These are phyloP conservation scores for Apophysomyces variabilis DNA, from an alignment of 371 early-diverging fungal species.

Conservation along the genomic window DNA sequence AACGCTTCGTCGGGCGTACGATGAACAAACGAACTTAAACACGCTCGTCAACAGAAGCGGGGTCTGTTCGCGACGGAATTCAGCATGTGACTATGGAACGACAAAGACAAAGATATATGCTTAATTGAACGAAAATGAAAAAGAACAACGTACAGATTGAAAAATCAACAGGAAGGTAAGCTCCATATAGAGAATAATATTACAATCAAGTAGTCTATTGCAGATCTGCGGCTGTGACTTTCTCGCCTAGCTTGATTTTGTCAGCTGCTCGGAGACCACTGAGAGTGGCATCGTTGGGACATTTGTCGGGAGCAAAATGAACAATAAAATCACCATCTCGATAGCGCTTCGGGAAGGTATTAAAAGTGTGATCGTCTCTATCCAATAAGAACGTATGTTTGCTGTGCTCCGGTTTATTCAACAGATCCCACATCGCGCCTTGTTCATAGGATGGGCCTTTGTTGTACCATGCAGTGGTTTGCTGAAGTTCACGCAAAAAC, in stretches of 20 bases:
- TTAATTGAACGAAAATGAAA: background rate
- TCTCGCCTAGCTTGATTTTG: conserved; percentile 24
- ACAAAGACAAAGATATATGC: background rate
- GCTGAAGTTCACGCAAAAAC: conserved; percentile 50
- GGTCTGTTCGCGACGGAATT: no score
- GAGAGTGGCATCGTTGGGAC: conserved; percentile 53
- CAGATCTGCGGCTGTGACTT: conserved; percentile 7
- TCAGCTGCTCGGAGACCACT: conserved; percentile 42
- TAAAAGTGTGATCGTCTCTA: conserved; percentile 53
- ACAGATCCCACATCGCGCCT: conserved; percentile 59
- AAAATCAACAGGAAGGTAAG: background rate
- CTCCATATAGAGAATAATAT: background rate
- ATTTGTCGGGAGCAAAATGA: conserved; percentile 59
- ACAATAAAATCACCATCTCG: conserved; percentile 53
- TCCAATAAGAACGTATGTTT: conserved; percentile 35
- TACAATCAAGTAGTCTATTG: background rate
- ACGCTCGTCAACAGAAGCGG: background rate
- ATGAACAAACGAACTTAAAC: background rate
- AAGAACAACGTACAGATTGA: no score
- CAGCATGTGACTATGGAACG: background rate
- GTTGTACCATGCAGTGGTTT: conserved; percentile 38
- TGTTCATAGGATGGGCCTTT: conserved; percentile 52
- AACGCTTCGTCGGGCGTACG: background rate
- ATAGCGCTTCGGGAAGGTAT: conserved; percentile 55
- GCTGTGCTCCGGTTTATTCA: conserved; percentile 30